Base-by-base conservation (phyloP, 306 rosid genomes). In the Fragaria ananassa region DNA sequence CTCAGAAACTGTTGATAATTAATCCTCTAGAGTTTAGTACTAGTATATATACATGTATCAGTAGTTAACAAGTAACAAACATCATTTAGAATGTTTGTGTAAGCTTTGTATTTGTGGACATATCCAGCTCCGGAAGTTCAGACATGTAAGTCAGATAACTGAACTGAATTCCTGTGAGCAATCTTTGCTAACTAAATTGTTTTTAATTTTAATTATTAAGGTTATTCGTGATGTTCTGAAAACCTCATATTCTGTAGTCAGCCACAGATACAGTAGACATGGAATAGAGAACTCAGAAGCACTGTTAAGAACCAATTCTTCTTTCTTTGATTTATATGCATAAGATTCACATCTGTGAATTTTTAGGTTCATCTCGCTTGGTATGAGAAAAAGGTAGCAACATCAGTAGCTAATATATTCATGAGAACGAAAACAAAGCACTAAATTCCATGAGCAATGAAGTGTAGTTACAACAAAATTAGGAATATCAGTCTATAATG, bases 81-180 rank as follows among this genome's bases (percentile, higher is more conserved):
- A 44, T 65, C 64, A 19, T 19, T n/a, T 13, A 54, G 50, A 72
- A 64, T 75, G 53, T 71, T 65, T 72, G 47, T 81, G 79, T 78
- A 78, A 78, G 81, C 35, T 67, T 76, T 73, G 69, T 25, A 61
- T 51, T 60, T 72, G 71, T 83, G 51, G 49, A 71, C 57, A 82
- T 70, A 64, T 75, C 61, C 62, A 63, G 62, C 62, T 70, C 42
- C 41, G 47, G 29, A 75, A 54, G 63, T 47, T 75, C 15, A 37
- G 44, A 13, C n/a, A 10, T 71, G 31, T 13, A 27, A 10, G 7
- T 29, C 21, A 34, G 47, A 79, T 79, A 37, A 50, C 42, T 73
- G 46, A 15, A 70, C 50, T n/a, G 45, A 76, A 53, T 34, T 19
- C 15, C 66, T 66, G 57, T 25, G n/a, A 51, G 35, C 45, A 25